Evolutionary conservation across 106 monocot genomes (phyloP).

Genomic region (Alisma plantagoaquatica): DNA sequence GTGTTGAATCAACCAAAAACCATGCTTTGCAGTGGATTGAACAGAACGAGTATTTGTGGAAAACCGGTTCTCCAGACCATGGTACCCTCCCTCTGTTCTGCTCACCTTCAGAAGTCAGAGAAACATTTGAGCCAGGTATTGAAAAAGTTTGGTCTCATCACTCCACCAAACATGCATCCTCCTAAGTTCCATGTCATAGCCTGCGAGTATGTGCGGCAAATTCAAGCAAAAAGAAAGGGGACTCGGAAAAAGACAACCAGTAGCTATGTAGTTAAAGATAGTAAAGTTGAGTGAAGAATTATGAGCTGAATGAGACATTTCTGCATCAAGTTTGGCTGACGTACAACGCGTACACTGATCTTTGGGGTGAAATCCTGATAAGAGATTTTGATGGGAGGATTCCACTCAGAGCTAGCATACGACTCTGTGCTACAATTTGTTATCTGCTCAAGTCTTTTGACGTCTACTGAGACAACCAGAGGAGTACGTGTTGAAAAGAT

Average conservation of each 20-base stretch:
- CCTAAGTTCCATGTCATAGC: conserved; percentile 38
- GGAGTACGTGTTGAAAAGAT: too few relatives aligned
- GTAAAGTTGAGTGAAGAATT: background rate
- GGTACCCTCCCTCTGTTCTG: conserved; percentile 40
- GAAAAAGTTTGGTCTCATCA: conserved; percentile 44
- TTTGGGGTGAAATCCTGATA: too few relatives aligned
- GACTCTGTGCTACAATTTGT: too few relatives aligned
- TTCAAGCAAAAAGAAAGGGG: conserved; percentile 44
- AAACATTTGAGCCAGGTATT: conserved; percentile 39
- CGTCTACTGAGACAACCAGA: too few relatives aligned
- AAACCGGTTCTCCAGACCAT: conserved; percentile 48
- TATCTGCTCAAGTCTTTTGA: too few relatives aligned
- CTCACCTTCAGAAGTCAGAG: conserved; percentile 42
- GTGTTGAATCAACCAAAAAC: too few relatives aligned
- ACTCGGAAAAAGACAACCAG: background rate
- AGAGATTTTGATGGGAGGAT: too few relatives aligned
- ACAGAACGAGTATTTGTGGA: conserved; percentile 30
- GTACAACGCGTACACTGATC: too few relatives aligned
- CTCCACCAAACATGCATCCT: conserved; percentile 26
- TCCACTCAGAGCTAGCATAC: too few relatives aligned
- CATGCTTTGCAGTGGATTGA: conserved; percentile 30
- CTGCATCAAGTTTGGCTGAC: too few relatives aligned
- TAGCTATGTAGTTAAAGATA: background rate
- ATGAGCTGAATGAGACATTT: too few relatives aligned
- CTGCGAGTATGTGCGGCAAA: conserved; percentile 42